Base-by-base conservation (phyloP, 2,329 filamentous ascomycete genomes). In the Cladophialophora bantiana region DNA sequence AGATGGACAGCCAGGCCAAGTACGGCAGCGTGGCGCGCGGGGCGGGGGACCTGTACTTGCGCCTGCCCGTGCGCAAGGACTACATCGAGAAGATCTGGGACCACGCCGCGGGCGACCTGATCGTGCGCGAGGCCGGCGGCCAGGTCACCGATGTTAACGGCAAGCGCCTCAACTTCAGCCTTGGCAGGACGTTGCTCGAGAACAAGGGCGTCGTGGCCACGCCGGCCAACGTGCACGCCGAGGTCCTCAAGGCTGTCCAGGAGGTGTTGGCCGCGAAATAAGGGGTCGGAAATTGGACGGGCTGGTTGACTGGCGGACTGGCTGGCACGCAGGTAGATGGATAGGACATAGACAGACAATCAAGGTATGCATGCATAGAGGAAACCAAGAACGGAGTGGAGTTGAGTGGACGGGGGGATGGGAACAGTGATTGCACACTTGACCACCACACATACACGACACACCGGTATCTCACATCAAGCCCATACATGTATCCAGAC, bases 31-130 rank as follows among this genome's bases (percentile, higher is more conserved):
- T 99, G 77, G 95, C 95, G 40, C 86, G 95, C 70, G 95, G 95
- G 54, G 93, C 94, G 4, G 95, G 94, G 58, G 95, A 99, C 76
- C 89, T 99, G 71, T 99, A 99, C 81, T 86, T 99, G 65, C 88
- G 96, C 62, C 82, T 99, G 66, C 95, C 95, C 3, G 90, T 92
- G 34, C 91, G 88, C 77, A 90, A 90, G 73, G 89, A 90, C 62
- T 99, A 99, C 82, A 89, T 96, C 78, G 95, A 99, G 85, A 99
- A 99, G 87, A 99, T 99, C 73, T 99, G 95, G 95, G 95, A 99
- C 77, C 95, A 99, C 78, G 95, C 95, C 18, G 95, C 94, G 12
- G 95, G 95, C 48, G 94, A 97, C 75, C 82, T 99, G 66, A 94
- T 99, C 72, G 95, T 98, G 48, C 86, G 94, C 65, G 96, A 99